These are phyloP conservation scores for Podila clonocystis DNA, from an alignment of 192 early-diverging fungal species.

Conservation along the genomic window DNA sequence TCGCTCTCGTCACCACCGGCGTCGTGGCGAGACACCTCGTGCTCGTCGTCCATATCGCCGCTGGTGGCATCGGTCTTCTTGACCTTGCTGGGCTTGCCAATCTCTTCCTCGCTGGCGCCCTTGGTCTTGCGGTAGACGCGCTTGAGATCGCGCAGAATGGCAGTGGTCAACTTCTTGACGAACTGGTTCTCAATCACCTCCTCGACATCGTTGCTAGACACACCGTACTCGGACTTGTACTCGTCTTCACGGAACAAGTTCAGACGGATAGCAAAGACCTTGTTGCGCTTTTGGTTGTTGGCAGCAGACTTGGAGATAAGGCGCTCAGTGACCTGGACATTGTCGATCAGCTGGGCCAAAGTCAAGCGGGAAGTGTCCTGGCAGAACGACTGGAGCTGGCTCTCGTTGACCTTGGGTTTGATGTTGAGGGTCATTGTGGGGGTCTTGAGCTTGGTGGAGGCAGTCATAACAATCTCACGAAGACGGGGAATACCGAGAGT, in stretches of 20 bases:
- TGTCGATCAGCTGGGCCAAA: constrained; percentile 86
- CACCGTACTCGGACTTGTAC: constrained; percentile 80
- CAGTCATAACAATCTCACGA: constrained; percentile 99
- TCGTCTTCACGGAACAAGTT: constrained; percentile 86
- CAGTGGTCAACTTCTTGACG: constrained; percentile 74
- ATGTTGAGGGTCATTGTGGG: constrained; percentile 94
- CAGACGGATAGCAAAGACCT: constrained; percentile 83
- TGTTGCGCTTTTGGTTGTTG: constrained; percentile 64
- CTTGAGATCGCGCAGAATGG: constrained; percentile 85
- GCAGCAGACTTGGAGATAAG: constrained; percentile 63
- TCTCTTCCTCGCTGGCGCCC: constrained; percentile 47
- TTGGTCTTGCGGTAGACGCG: constrained; percentile 53
- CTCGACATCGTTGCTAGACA: constrained; percentile 74
- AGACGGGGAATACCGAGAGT: constrained; percentile 99
- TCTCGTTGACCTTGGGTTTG: constrained; percentile 68
- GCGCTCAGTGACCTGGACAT: constrained; percentile 84
- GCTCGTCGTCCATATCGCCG: constrained; percentile 68
- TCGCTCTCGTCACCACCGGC: constrained; percentile 59
- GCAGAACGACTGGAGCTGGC: constrained; percentile 70
- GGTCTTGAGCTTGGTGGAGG: constrained; percentile 87
- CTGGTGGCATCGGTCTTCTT: constrained; percentile 46
- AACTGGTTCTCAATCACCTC: constrained; percentile 79
- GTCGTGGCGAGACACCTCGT: constrained; percentile 25
- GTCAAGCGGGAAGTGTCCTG: constrained; percentile 80
- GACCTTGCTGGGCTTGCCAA: constrained; percentile 46